Evolutionary conservation across 179 eudicot species (phyloP), one percentile per base, ranked within the genome.

Genomic region (Beta macrorhiza): DNA sequence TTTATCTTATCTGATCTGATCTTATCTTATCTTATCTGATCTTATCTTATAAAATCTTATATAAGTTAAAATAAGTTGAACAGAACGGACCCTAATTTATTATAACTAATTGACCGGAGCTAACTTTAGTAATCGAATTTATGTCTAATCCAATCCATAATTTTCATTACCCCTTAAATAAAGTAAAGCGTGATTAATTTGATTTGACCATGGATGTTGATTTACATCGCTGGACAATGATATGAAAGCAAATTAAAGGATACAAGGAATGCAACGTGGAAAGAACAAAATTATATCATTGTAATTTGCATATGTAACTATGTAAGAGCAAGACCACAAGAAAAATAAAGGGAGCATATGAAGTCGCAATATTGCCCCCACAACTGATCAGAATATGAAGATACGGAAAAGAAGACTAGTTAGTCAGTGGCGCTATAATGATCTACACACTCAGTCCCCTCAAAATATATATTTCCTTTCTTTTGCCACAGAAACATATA

Each of bases 361-460:
- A 68, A 68, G 52, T 68, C 20, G 22, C 20, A 4, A 44, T 42
- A 68, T 16, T 37, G 72, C 15, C 72, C 72, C 72, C 52, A 68
- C 72, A 68, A 42, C 51, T 29, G 25, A 68, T 51, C 72, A 42
- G 37, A 44, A 2, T 49, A 49, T 68, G 72, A 12, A 67, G 49
- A 61, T 61, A 56, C 52, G 79, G 22, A 49, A 15, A 22, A 49
- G 44, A 58, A 5, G 53, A 49, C 67, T 74, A 57, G 52, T 75
- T 52, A 75, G 62, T 52, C 55, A 57, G 52, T 75, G 67, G 55
- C 20, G 78, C 45, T 57, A 14, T 25, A 56, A 32, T 75, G 67
- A 57, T 51, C 15, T 32, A 16, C 57, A 29, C 32, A 6, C 11
- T 5, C 11, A 49, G 7, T 7, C 53, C 53, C 53, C 53, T 49